A percentile compares a stretch with the other conserved stretches of the same genome.
phyloP scores from a whole-genome alignment of 139 green algal genomes.

The Closterium sp. region DNA sequence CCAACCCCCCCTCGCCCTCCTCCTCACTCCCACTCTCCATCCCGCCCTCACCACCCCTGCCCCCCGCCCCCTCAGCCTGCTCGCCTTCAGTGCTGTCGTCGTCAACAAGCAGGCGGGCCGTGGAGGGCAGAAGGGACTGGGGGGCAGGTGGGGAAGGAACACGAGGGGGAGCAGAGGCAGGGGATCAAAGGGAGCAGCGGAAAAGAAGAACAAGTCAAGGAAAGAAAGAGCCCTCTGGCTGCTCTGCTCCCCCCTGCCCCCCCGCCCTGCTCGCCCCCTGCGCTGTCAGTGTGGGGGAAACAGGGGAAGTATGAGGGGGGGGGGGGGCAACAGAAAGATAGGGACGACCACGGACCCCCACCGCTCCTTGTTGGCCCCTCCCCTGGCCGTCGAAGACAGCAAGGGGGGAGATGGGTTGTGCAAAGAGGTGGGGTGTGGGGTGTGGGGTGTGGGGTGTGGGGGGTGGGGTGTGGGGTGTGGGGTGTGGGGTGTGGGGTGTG shows the following conservation, averaged over 20 bases:
- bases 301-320: background rate
- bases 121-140: conserved; percentile 70
- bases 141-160: no score
- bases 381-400: background rate
- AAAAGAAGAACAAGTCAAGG: background rate
- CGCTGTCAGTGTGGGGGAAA: background rate
- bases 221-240: background rate
- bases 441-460: no score
- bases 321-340: background rate
- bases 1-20: background rate
- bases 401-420: no score
- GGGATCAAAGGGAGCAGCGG: no score
- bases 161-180: background rate
- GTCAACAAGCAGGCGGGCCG: conserved; percentile 70
- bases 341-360: background rate
- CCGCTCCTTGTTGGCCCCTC: background rate
- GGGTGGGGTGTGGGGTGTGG: no score
- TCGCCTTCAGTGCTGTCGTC: background rate
- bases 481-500: no score
- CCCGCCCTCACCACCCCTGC: background rate
- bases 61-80: background rate
- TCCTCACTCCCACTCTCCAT: background rate
- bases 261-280: background rate
- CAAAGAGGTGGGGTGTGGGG: no score
- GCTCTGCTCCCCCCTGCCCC: background rate